Evolutionary conservation across 1,284 basidiomycete genomes (phyloP).

Genomic region (Puccinia horiana): DNA sequence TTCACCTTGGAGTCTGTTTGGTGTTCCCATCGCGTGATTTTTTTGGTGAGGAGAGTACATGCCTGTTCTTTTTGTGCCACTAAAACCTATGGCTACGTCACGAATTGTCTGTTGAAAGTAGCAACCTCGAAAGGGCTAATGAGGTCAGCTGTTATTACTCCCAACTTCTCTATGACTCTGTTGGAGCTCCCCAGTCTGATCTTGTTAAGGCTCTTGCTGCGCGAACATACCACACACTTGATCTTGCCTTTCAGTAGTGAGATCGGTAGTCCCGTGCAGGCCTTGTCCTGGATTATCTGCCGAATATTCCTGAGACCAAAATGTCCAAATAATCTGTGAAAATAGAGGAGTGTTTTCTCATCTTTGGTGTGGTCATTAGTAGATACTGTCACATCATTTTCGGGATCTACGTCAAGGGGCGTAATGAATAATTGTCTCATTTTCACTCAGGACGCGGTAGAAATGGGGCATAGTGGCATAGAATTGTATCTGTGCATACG

Average conservation of each 20-base stretch:
- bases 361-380: too few species aligned
- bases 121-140: neutral
- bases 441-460: too few species aligned
- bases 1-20: neutral
- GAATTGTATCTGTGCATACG: too few species aligned
- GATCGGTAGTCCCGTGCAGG: too few species aligned
- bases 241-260: neutral
- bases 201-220: neutral
- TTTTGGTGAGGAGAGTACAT: neutral
- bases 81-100: neutral
- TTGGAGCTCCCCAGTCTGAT: neutral
- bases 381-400: neutral
- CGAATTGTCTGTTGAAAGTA: neutral
- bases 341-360: too few species aligned
- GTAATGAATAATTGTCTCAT: neutral
- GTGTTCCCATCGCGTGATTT: neutral
- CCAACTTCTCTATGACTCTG: neutral
- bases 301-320: too few species aligned
- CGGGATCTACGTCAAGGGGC: neutral
- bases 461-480: too few species aligned
- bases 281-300: too few species aligned
- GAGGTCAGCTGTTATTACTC: neutral
- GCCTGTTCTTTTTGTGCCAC: neutral
- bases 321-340: too few species aligned
- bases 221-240: neutral